Evolutionary conservation across 805 yeast genomes (phyloP), one percentile per base, ranked within the genome.

Genomic region (Barnettozyma vustinii): DNA sequence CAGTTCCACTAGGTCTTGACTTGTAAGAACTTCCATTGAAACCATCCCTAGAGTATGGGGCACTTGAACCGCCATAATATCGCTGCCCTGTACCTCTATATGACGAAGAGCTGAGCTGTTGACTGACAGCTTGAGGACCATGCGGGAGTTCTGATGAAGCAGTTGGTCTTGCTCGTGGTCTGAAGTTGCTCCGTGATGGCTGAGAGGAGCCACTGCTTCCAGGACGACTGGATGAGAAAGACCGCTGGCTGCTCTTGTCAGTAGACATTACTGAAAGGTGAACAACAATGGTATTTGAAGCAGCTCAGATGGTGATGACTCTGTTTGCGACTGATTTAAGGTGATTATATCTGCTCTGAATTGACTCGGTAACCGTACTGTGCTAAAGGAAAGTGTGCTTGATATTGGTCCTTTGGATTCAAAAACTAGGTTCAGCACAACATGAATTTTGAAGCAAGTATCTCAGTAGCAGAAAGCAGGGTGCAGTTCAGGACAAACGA

Each of bases 191-290:
- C 41, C 48, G 27, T 27, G 44, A 35, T 5, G 45, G 40, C 10
- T 36, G 43, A 12, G 43, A 18, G 23, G 48, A 40, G 23, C 51
- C 48, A 21, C 39, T 20, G 23, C 40, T 44, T 16, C 48, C 45
- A 16, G 47, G 42, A 18, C 51, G 42, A 16, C 48, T 44, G 23
- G 48, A 42, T 8, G 43, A 37, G 21, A 27, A 41, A 12, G 48
- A 37, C 42, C 51, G 41, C 45, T 48, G 51, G 42, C 32, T 37
- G 36, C 48, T 48, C 19, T 33, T 47, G 23, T 48, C 48, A 16
- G 44, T 20, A 23, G 48, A 40, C 42, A 39, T 39, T 10, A 15
- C 42, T n/a, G 9, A 15, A 10, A 10, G 8, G 23, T 36, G 39
- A 12, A 30, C 16, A 30, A 30, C 33, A 30, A 15, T 30, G 8